A percentile compares a stretch with the other conserved stretches of the same genome.
Conservation (phyloP, 805 yeast species). For the Kuraishia piskuri region DNA sequence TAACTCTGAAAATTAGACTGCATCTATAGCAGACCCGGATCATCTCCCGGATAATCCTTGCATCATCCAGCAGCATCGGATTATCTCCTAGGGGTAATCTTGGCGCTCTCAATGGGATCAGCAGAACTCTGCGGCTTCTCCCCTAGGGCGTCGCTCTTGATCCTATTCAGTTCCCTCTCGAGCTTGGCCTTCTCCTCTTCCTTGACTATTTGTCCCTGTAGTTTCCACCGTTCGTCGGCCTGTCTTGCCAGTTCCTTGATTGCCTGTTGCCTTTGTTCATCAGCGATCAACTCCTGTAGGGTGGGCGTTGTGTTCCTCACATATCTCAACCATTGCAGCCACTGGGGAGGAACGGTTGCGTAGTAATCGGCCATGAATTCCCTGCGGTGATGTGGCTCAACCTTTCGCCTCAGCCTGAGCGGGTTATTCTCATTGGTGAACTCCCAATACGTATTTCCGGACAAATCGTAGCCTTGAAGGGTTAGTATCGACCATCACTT, state of each 20-base stretch:
- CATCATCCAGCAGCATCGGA: not conserved
- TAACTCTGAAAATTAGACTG: too few relatives aligned
- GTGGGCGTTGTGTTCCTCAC: slow-evolving; percentile 55
- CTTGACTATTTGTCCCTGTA: slow-evolving; percentile 6
- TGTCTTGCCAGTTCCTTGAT: slow-evolving; percentile 13
- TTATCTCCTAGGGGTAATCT: slow-evolving; percentile 22
- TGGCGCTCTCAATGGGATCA: slow-evolving; percentile 25
- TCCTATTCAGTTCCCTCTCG: slow-evolving; percentile 1
- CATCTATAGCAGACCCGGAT: too few relatives aligned
- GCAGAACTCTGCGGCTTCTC: not conserved
- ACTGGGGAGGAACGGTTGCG: slow-evolving; percentile 53
- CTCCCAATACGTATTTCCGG: slow-evolving; percentile 85
- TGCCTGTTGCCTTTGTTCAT: slow-evolving; percentile 39
- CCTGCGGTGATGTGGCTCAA: slow-evolving; percentile 43
- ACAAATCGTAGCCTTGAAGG: slow-evolving; percentile 56
- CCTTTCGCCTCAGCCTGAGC: slow-evolving; percentile 47
- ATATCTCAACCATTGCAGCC: slow-evolving; percentile 76
- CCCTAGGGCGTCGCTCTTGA: not conserved
- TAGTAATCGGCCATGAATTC: slow-evolving; percentile 51
- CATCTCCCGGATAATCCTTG: not conserved
- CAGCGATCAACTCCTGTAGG: slow-evolving; percentile 50
- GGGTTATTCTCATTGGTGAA: slow-evolving; percentile 44
- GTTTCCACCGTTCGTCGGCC: slow-evolving; percentile 15
- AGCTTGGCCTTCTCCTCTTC: not conserved
- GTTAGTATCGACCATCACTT: not conserved